These are phyloP conservation scores for Geoglossum cookeanum DNA, from an alignment of 2,329 filamentous ascomycete species.

Conservation along the genomic window DNA sequence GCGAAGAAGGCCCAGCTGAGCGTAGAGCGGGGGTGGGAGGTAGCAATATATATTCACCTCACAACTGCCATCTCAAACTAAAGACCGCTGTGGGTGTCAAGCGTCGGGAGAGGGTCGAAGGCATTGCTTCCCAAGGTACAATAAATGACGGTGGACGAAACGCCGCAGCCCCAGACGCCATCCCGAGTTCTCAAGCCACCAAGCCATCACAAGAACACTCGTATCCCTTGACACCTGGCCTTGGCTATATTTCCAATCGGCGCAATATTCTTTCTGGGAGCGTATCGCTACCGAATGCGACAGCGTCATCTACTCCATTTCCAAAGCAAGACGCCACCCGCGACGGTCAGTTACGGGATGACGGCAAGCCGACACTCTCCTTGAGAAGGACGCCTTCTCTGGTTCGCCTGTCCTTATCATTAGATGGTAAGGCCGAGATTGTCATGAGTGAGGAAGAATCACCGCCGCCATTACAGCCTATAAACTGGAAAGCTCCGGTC, in stretches of 20 bases:
- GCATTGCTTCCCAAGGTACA: neutral
- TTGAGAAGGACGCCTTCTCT: slow-evolving; percentile 24
- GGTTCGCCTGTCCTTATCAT: slow-evolving; percentile 62
- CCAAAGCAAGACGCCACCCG: neutral
- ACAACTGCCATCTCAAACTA: neutral
- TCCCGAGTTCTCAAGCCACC: neutral
- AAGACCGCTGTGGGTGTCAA: neutral
- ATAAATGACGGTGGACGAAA: neutral
- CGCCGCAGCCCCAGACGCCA: neutral
- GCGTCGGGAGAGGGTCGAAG: neutral
- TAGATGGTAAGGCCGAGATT: slow-evolving; percentile 81
- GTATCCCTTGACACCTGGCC: neutral
- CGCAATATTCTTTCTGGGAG: neutral
- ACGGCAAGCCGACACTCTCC: neutral
- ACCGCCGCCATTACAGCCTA: neutral
- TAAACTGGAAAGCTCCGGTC: slow-evolving; percentile 26
- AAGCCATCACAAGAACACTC: neutral
- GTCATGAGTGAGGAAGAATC: slow-evolving; percentile 43
- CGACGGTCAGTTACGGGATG: neutral
- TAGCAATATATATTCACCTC: neutral
- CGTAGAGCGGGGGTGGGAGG: neutral
- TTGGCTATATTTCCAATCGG: slow-evolving; percentile 2
- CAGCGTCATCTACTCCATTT: slow-evolving; percentile 15
- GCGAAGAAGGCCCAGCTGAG: no score
- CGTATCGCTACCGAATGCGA: slow-evolving; percentile 1